phyloP scores from a whole-genome alignment of 177 flowering plant species.

The Vitis hybrid region DNA sequence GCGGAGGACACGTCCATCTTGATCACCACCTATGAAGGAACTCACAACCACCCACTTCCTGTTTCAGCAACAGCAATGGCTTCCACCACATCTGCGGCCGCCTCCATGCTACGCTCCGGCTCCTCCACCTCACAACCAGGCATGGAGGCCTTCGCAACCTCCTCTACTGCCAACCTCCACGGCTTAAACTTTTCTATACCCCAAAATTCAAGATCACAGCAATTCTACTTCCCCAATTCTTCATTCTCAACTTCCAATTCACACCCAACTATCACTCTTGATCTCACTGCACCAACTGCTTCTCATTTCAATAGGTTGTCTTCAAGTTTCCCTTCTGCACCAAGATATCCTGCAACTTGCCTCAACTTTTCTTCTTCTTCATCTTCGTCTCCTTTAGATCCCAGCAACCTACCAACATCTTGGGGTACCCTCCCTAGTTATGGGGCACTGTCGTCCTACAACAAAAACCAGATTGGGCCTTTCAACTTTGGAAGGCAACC shows the following conservation, averaged over 20 bases:
- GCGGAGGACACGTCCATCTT: constrained; percentile 63
- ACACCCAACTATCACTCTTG: constrained; percentile 67
- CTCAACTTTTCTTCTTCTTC: constrained; percentile 39
- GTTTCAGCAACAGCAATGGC: constrained; percentile 73
- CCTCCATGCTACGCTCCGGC: constrained; percentile 57
- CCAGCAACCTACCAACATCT: constrained; percentile 29
- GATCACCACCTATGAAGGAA: constrained; percentile 77
- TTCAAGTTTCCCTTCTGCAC: constrained; percentile 18
- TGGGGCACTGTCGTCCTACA: constrained; percentile 21
- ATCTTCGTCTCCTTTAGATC: constrained; percentile 26
- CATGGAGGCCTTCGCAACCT: constrained; percentile 2
- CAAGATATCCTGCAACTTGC: constrained; percentile 41
- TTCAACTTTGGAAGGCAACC: constrained; percentile 26
- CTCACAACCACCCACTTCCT: constrained; percentile 70
- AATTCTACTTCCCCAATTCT: constrained; percentile 42
- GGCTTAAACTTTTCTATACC: constrained; percentile 44
- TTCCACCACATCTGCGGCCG: constrained; percentile 71
- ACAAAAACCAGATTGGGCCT: constrained; percentile 27
- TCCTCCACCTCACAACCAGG: constrained; percentile 38
- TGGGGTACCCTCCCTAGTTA: constrained; percentile 39
- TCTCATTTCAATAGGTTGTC: constrained; percentile 32
- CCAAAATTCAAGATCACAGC: constrained; percentile 38
- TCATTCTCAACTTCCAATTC: constrained; percentile 50
- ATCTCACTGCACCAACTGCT: constrained; percentile 43
- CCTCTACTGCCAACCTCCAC: constrained; percentile 26